Evolutionary conservation across 2,329 filamentous ascomycete genomes (phyloP).

Genomic region (Sarocladium strictum): DNA sequence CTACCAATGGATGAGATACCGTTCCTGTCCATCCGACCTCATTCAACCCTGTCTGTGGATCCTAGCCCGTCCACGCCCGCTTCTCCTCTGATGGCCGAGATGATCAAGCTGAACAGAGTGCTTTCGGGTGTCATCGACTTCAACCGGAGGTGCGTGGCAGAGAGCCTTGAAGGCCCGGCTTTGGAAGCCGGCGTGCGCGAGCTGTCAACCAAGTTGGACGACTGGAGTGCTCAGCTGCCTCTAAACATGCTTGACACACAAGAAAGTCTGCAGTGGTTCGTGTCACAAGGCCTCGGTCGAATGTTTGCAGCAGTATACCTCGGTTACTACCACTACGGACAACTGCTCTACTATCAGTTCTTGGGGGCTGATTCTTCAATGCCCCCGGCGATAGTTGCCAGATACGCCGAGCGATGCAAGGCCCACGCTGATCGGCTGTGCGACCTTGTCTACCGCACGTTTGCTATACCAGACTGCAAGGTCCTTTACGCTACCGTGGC

Average conservation of each 20-base stretch:
- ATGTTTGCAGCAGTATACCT: slow-evolving; percentile 39
- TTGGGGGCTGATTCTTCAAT: slow-evolving; percentile 23
- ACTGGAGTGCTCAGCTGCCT: slow-evolving; percentile 29
- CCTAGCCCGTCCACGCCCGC: not conserved
- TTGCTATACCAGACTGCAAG: slow-evolving; percentile 29
- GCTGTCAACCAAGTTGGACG: slow-evolving; percentile 26
- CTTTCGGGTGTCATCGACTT: slow-evolving; percentile 32
- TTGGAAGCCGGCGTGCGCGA: slow-evolving; percentile 21
- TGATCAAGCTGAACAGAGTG: slow-evolving; percentile 24
- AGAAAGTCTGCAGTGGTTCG: slow-evolving; percentile 30
- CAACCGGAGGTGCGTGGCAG: slow-evolving; percentile 10
- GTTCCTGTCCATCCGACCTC: slow-evolving; percentile 19
- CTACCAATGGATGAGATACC: slow-evolving; percentile 30
- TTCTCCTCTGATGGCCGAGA: slow-evolving; percentile 13
- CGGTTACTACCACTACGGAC: slow-evolving; percentile 39
- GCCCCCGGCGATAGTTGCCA: slow-evolving; percentile 8
- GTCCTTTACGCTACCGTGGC: slow-evolving; percentile 38
- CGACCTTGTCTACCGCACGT: slow-evolving; percentile 33
- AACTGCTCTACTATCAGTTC: slow-evolving; percentile 42
- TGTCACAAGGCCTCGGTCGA: slow-evolving; percentile 32
- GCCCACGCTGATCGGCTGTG: slow-evolving; percentile 31
- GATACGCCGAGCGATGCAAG: slow-evolving; percentile 33
- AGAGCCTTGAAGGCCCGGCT: slow-evolving; percentile 19
- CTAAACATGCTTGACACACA: slow-evolving; percentile 28
- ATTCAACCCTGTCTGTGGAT: not conserved